Conservation (phyloP, 2,329 filamentous ascomycete species). For the Aaosphaeria pasadenensis region DNA sequence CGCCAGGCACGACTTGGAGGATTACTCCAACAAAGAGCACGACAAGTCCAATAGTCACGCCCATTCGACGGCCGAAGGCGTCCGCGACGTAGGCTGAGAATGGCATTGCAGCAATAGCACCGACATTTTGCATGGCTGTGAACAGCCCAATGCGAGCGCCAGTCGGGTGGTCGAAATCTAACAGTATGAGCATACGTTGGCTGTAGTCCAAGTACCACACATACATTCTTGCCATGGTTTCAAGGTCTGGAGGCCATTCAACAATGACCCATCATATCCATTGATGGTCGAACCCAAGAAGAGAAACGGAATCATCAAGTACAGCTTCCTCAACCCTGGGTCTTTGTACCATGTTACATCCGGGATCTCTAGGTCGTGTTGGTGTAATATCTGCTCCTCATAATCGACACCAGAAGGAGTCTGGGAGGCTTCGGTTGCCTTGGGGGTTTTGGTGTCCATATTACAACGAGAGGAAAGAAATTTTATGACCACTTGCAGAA, state of each 20-base stretch:
- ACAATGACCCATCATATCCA: slow-evolving; percentile 5
- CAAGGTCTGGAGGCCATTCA: slow-evolving; percentile 5
- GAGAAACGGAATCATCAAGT: slow-evolving; percentile 31
- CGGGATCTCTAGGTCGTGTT: slow-evolving; percentile 18
- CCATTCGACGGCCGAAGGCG: not conserved
- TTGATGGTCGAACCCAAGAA: slow-evolving; percentile 12
- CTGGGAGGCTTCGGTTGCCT: not conserved
- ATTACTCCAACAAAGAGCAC: slow-evolving; percentile 40
- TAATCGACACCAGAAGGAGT: not conserved
- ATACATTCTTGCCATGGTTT: slow-evolving; percentile 1
- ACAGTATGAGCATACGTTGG: not conserved
- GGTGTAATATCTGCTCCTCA: not conserved
- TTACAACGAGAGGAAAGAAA: not conserved
- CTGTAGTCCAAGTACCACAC: not conserved
- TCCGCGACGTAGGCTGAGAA: not conserved
- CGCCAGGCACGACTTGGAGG: slow-evolving; percentile 22
- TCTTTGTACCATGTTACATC: slow-evolving; percentile 33
- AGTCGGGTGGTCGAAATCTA: slow-evolving; percentile 5
- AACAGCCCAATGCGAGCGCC: slow-evolving; percentile 13
- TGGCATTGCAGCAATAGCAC: slow-evolving; percentile 7
- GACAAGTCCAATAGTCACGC: not conserved
- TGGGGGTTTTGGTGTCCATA: not conserved
- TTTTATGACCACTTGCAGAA: no score
- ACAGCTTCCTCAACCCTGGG: slow-evolving; percentile 23
- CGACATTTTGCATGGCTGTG: slow-evolving; percentile 11